A percentile compares a stretch with the other conserved stretches of the same genome.
Conservation (phyloP, 768 basidiomycete species). For the Auricularia sp. region DNA sequence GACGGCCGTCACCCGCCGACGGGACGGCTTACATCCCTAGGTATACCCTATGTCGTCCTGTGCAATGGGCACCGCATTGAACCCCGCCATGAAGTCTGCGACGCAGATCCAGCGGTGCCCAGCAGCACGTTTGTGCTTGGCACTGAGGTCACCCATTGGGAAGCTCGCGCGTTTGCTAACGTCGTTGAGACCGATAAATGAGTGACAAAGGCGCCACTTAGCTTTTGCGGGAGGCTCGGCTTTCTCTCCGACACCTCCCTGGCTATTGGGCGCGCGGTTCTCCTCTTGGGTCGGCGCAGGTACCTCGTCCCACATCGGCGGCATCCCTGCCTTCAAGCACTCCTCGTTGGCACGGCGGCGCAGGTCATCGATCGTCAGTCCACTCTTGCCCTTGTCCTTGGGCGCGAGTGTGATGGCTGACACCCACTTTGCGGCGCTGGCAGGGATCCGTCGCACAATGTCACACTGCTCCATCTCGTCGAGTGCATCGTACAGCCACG, state of each 20-base stretch:
- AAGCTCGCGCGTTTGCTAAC: constrained; percentile 13
- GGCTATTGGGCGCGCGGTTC: not conserved
- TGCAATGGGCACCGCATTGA: constrained; percentile 17
- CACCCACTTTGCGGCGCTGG: constrained; percentile 26
- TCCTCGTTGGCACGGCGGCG: constrained; percentile 24
- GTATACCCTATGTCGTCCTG: constrained; percentile 14
- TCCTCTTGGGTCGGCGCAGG: constrained; percentile 16
- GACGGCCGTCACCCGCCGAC: too few relatives aligned
- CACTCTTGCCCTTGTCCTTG: constrained; percentile 24
- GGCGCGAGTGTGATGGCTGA: constrained; percentile 25
- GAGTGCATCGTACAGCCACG: constrained; percentile 21
- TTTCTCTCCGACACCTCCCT: constrained; percentile 16
- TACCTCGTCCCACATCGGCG: not conserved
- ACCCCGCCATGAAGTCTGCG: constrained; percentile 15
- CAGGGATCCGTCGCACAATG: constrained; percentile 21
- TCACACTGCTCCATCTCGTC: constrained; percentile 26
- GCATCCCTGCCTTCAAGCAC: constrained; percentile 19
- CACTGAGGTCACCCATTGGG: constrained; percentile 24
- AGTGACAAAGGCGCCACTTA: too few relatives aligned
- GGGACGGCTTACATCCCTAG: too few relatives aligned
- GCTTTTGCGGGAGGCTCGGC: constrained; percentile 18
- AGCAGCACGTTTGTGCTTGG: constrained; percentile 26
- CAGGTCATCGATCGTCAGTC: constrained; percentile 25
- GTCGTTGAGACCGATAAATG: constrained; percentile 22
- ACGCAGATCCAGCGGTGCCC: constrained; percentile 11